Evolutionary conservation across 306 rosid genomes (phyloP), one percentile per base, ranked within the genome.

Genomic region (Mimosa pudica): DNA sequence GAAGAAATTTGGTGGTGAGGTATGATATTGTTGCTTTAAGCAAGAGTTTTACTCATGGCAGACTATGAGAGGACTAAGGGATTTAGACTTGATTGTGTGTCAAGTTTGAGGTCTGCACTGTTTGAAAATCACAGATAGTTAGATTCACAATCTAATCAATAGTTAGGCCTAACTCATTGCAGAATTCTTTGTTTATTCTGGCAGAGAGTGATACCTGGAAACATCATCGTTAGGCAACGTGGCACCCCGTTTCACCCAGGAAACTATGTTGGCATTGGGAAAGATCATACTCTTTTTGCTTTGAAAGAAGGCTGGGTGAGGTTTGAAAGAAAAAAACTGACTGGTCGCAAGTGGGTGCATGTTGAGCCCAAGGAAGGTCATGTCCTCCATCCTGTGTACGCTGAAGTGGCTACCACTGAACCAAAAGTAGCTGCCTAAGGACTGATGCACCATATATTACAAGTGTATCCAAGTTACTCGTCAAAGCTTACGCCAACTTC

Each of bases 171-270:
- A 30, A 77, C 60, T 80, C 9, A 46, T 3, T 9, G n/a, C 35
- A 46, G 17, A 33, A 48, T 77, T 60, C 71, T 47, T 62, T 70
- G 78, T 84, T 79, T 78, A 45, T 78, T 24, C 33, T 85, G 77
- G 74, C 87, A 89, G 93, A 87, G 89, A 78, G 93, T 94, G 71
- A 92, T 91, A 79, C 97, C 97, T 2, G 97, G 97, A 82, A 94
- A 94, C 84, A 88, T 94, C 82, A 94, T 91, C 63, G 97, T 92
- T 51, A 80, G 97, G 42, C 97, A 94, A 33, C 92, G 95, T 0
- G 98, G 98, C 51, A 94, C 97, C 35, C 97, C 93, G 9, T 94
- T 92, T 77, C 97, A 94, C 81, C 98, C 98, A 0, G 97, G 98
- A 80, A 84, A 94, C 84, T 94, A 94, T 73, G 97, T 92, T 42